Conservation (phyloP, 371 early-diverging fungal species). For the Mucor ambiguus region DNA sequence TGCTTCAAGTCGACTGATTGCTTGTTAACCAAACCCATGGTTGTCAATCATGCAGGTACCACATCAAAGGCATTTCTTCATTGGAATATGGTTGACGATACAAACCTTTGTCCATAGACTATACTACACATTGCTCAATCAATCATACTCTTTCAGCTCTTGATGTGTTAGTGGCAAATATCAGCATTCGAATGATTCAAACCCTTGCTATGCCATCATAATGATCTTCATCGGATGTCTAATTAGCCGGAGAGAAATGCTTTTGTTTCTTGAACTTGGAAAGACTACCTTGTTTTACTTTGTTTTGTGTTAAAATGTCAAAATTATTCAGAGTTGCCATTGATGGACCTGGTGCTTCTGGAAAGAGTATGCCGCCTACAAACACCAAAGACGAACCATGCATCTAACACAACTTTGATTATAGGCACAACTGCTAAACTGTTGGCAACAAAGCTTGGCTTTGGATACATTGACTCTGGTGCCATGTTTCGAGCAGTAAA, state of each 20-base stretch:
- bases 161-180: not conserved
- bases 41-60: not conserved
- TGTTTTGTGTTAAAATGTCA: constrained; percentile 29
- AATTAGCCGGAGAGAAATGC: not conserved
- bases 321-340: constrained; percentile 81
- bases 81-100: not conserved
- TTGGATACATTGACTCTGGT: constrained; percentile 85
- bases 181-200: not conserved
- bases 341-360: constrained; percentile 93
- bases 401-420: not conserved
- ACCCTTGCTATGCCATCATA: not conserved
- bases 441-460: constrained; percentile 74
- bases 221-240: not conserved
- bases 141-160: not conserved
- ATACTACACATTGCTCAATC: not conserved
- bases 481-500: constrained; percentile 68
- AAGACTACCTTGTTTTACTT: not conserved
- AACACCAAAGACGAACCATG: not conserved
- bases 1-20: not conserved
- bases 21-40: not conserved
- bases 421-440: constrained; percentile 74
- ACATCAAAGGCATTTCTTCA: not conserved
- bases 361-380: constrained; percentile 71
- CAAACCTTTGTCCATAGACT: not conserved
- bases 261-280: not conserved